Base-by-base conservation (phyloP, 2,329 filamentous ascomycete species). In the Epichloe aotearoae region DNA sequence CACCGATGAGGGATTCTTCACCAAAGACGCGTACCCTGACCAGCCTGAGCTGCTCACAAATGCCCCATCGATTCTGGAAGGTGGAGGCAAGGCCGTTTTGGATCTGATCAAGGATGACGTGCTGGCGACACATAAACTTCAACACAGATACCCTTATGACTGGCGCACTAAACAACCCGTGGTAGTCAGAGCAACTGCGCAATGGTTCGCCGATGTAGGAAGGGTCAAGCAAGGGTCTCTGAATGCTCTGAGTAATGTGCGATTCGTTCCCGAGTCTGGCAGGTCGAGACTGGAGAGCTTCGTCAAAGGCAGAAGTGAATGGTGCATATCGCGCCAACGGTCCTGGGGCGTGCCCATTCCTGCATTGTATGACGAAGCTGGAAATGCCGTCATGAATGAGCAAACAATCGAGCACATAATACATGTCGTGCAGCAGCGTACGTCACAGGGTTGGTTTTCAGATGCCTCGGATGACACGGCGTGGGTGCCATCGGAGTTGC, bases 321-420 rank as follows among this genome's bases (percentile, higher is more conserved):
- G 93, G 93, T 98, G 93, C 64, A 96, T 98, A 58, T 98, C 93
- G 5, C 82, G 93, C 44, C 93, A 98, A 67, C 82, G 93, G 47
- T 85, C 88, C 12, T 98, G 93, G 93, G 93, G 93, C 57, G 88
- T 98, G 5, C 93, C 93, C 0, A 98, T 98, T 51, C 93, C 93
- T 14, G 89, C 88, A 1, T 70, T 98, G 0, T 96, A 94, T 63
- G 79, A 86, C 57, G 74, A 79, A 12, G 76, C 75, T 3, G 85
- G 84, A 4, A 77, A 86, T 50, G 86, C 88, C 2, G 73, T 93
- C n/a, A 80, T 96, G 66, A 88, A 83, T 1, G 79, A 82, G 23
- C 79, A 86, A 37, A 88, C 83, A 26, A 84, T 97, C 26, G 77
- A 83, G 15, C 90, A 97, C 64, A 89, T 97, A 59, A 88, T 95